Evolutionary conservation across 306 rosid species (phyloP), one percentile per base, ranked within the genome.

Genomic region (Quercus suber): DNA sequence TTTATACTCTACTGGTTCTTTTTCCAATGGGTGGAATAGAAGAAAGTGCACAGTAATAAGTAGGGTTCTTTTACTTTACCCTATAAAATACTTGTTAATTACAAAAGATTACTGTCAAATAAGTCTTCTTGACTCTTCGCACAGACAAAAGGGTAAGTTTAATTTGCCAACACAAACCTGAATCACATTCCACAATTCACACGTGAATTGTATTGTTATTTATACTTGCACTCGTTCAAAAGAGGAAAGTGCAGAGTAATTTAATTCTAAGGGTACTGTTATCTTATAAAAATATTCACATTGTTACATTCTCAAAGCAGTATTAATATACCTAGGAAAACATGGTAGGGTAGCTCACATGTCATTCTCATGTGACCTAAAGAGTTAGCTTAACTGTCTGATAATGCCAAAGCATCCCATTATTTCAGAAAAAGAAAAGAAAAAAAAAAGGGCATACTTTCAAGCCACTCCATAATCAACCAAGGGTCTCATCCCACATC

Each of bases 381-480:
- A 33, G 49, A 69, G 77, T n/a, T 31, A 79, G 59, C 12, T 58
- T 73, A 49, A 45, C 11, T 37, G 77, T 83, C 71, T 79, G 60
- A 79, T 59, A 82, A 79, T 20, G 78, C 82, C 82, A 81, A 84
- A 85, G 67, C 82, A 80, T 81, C 73, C 56, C 28, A 68, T 68
- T 67, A 18, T 67, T 28, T 18, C 1, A 30, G 37, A 72, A 81
- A 35, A 79, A 78, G 76, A 27, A 27, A 37, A 17, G 19, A 35
- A 1, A 31, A 41, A 12, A 43, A 49, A 2, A 49, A 73, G 67
- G 30, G 43, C 63, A 77, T 31, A 82, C 83, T 82, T 84, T 28
- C 73, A 75, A 80, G 57, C 74, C 52, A 79, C 79, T 83, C 83
- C 55, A 72, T 53, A 61, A 59, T 52, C 33, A 31, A 59, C 78